Evolutionary conservation across 257 asterid species (phyloP), one percentile per base, ranked within the genome.

Genomic region (Plantago elongata): DNA sequence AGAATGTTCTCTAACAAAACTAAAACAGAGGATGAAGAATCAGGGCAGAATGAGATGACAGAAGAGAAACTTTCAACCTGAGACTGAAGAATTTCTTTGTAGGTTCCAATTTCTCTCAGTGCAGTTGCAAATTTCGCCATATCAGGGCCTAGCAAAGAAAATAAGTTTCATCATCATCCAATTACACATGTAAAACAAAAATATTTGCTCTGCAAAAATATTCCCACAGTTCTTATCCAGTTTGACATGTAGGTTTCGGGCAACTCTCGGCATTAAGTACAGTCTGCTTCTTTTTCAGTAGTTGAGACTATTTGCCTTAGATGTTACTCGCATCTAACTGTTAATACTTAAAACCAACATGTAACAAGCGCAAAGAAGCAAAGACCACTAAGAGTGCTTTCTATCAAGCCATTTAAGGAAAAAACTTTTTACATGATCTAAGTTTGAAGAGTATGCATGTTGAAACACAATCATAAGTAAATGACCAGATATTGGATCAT

Each of bases 31-130:
- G 27, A 22, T 22, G 27, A 22, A 22, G 27, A 22, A 22, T 2
- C 27, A 22, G 2, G 27, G 27, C 1, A 22, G 27, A 22, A 22
- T 22, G 27, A 22, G 27, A 22, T 22, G 2, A 64, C 57, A 69
- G 58, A 45, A 61, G 22, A 34, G 40, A 34, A 34, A 34, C 40
- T 57, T 44, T 55, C 65, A 60, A 93, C 99, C 97, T 93, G 84
- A 54, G 94, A 79, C 68, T 84, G 95, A 74, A 93, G 99, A 84
- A 80, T 73, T 79, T 93, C 99, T 77, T 87, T 89, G 84, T 89
- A 83, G 37, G 83, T 89, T 81, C 94, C 99, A 45, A 87, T 85
- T 77, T 93, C 99, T 78, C 90, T 85, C 73, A 93, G 63, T 58
- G 90, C 82, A 63, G 83, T 84, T n/a, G 96, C 90, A 72, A 83